Evolutionary conservation across 768 basidiomycete species (phyloP).

Genomic region (Kwoniella sp.): DNA sequence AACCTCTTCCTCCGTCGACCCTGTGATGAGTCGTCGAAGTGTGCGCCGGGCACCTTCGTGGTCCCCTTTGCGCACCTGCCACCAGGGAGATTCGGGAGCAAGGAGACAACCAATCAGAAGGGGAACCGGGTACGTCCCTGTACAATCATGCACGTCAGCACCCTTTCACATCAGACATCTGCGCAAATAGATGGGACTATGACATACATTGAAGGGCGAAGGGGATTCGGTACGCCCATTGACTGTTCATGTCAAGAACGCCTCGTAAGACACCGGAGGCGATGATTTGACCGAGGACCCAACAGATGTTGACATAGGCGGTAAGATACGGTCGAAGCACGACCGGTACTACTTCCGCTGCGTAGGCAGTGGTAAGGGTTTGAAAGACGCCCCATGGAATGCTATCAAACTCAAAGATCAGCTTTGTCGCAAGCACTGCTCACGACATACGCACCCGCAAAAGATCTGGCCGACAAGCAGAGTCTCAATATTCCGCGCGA

Average conservation of each 20-base stretch:
- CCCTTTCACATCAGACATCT: not conserved
- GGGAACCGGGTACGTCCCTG: conserved; percentile 45
- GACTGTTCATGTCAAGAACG: conserved; percentile 13
- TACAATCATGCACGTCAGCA: not conserved
- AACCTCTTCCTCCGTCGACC: conserved; percentile 42
- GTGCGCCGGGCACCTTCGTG: conserved; percentile 28
- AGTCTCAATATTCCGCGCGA: conserved; percentile 37
- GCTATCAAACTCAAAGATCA: conserved; percentile 31
- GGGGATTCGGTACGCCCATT: conserved; percentile 43
- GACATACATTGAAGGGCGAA: conserved; percentile 42
- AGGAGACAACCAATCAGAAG: conserved; percentile 42
- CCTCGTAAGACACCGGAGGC: conserved; percentile 41
- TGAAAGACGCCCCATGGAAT: conserved; percentile 55
- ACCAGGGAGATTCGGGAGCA: conserved; percentile 53
- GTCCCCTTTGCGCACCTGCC: conserved; percentile 42
- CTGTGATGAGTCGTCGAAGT: conserved; percentile 30
- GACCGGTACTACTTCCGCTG: conserved; percentile 51
- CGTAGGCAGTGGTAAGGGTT: conserved; percentile 54
- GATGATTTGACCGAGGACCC: conserved; percentile 50
- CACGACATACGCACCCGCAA: conserved; percentile 16
- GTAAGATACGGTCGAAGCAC: conserved; percentile 47
- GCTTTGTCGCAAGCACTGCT: conserved; percentile 5
- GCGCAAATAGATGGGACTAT: too few relatives aligned
- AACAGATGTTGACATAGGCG: conserved; percentile 47
- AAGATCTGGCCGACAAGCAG: conserved; percentile 45